Conservation (phyloP, 768 basidiomycete species). For the Neoboletus brunneissimus region DNA sequence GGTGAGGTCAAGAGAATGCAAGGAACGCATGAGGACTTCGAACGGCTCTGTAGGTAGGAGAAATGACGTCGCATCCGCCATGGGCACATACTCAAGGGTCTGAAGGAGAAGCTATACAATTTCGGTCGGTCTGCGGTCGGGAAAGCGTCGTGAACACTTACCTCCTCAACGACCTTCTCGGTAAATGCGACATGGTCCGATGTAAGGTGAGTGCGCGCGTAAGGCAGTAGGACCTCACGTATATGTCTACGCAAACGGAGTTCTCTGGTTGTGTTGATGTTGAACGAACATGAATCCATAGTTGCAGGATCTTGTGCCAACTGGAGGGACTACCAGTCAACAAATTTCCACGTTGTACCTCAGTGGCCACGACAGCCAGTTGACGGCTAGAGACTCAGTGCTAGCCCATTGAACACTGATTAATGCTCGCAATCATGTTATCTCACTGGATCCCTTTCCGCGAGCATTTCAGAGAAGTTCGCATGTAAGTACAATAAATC, state of each 20-base stretch:
- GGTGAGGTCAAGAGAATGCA: slow-evolving; percentile 31
- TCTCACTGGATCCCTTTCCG: background rate
- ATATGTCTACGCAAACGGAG: slow-evolving; percentile 43
- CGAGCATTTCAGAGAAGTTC: background rate
- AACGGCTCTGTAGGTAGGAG: slow-evolving; percentile 56
- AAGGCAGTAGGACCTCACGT: slow-evolving; percentile 51
- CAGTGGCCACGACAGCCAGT: background rate
- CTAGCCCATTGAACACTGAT: background rate
- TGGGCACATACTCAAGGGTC: slow-evolving; percentile 42
- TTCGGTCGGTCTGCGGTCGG: background rate
- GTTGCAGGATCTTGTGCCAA: background rate
- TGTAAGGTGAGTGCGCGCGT: slow-evolving; percentile 51
- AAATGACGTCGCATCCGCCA: slow-evolving; percentile 50
- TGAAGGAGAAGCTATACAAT: slow-evolving; percentile 40
- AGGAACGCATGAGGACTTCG: slow-evolving; percentile 39
- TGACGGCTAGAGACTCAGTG: background rate
- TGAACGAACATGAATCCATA: slow-evolving; percentile 19
- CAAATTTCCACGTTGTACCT: slow-evolving; percentile 3
- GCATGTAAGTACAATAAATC: background rate
- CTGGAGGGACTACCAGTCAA: background rate
- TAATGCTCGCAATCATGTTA: background rate
- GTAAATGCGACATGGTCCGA: slow-evolving; percentile 56
- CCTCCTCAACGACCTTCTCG: slow-evolving; percentile 46
- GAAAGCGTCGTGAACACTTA: slow-evolving; percentile 14
- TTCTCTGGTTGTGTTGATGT: slow-evolving; percentile 18